phyloP scores from a whole-genome alignment of 2,329 filamentous ascomycete genomes.

The Calonectria crousiana region DNA sequence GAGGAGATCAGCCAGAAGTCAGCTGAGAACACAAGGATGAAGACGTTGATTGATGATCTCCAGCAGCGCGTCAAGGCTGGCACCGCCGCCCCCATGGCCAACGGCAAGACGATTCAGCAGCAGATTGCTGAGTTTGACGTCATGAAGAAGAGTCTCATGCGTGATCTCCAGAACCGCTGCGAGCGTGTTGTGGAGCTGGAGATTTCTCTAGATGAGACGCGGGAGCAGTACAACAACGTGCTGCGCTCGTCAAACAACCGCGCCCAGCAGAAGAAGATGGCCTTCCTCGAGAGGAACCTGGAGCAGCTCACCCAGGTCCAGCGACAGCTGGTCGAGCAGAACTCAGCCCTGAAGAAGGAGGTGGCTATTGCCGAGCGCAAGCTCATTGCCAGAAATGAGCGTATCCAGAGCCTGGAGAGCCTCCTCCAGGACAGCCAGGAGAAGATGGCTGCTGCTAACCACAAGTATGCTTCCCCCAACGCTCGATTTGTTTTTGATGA shows the following conservation, averaged over 20 bases:
- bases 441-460: conserved; percentile 96
- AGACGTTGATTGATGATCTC: conserved; percentile 82
- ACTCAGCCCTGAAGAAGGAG: conserved; percentile 97
- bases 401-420: conserved; percentile 92
- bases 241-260: conserved; percentile 96
- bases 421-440: conserved; percentile 97
- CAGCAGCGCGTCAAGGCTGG: conserved; percentile 79
- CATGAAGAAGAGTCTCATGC: conserved; percentile 99
- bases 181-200: conserved; percentile 98
- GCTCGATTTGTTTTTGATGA: not conserved
- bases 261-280: conserved; percentile 99
- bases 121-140: conserved; percentile 98
- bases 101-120: conserved; percentile 94
- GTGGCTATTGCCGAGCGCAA: conserved; percentile 98
- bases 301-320: conserved; percentile 98
- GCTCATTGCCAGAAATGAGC: conserved; percentile 94
- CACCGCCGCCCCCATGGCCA: conserved; percentile 70
- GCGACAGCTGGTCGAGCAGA: conserved; percentile 97
- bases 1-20: conserved; percentile 81
- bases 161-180: conserved; percentile 97
- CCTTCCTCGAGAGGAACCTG: conserved; percentile 96
- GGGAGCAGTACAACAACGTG: conserved; percentile 99
- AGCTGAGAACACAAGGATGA: conserved; percentile 85
- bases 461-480: conserved; percentile 76
- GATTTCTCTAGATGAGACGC: conserved; percentile 95